Percentiles rank a stretch among this genome's conserved stretches.
Conservation (phyloP, 805 yeast species). For the Clavispora carvajalis region DNA sequence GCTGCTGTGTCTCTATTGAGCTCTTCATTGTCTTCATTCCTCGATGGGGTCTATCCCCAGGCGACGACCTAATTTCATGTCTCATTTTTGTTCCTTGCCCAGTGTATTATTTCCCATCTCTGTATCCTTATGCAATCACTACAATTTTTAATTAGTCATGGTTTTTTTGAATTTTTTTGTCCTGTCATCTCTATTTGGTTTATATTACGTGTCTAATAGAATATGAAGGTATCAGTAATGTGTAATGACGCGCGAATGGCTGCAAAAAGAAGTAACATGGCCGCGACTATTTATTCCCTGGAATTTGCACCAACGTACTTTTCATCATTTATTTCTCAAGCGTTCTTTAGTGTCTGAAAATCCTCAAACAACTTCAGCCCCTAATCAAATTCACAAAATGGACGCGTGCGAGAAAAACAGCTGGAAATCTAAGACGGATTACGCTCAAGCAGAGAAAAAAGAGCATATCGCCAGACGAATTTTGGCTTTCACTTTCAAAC, state of each 20-base stretch:
- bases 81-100: conserved; percentile 1
- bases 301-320: not conserved
- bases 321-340: too few relatives aligned
- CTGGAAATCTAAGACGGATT: not conserved
- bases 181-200: not conserved
- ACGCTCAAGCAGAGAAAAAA: not conserved
- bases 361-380: too few relatives aligned
- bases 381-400: not conserved
- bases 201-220: not conserved
- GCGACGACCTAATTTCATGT: conserved; percentile 1
- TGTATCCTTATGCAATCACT: not conserved
- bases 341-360: too few relatives aligned
- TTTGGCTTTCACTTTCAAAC: not conserved
- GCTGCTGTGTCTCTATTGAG: conserved; percentile 1
- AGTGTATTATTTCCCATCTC: conserved; percentile 3
- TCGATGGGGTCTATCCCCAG: conserved; percentile 1
- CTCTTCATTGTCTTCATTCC: conserved; percentile 4
- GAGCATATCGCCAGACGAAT: not conserved
- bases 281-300: not conserved
- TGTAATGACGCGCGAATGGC: not conserved
- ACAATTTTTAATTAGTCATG: conserved; percentile 1
- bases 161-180: not conserved
- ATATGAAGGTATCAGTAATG: not conserved
- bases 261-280: not conserved
- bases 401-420: not conserved